Conservation (phyloP, 1,284 basidiomycete genomes). For the Rhodofomes roseus region DNA sequence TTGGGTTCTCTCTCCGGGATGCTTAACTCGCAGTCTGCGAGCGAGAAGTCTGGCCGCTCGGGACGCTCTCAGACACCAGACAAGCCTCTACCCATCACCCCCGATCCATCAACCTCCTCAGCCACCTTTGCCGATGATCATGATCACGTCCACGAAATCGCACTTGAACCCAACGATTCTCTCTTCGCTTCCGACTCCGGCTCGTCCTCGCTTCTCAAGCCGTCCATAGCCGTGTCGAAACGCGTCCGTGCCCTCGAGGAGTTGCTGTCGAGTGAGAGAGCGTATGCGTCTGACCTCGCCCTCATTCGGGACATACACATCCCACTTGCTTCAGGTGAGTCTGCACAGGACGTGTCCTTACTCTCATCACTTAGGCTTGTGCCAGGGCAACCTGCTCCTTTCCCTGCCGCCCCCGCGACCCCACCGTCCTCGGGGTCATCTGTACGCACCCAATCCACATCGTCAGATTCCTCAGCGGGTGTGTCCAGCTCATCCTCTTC, state of each 20-base stretch:
- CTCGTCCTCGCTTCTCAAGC: conserved; percentile 17
- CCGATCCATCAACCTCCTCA: conserved; percentile 19
- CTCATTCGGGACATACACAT: conserved; percentile 84
- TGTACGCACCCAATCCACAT: conserved; percentile 50
- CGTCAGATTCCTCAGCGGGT: conserved; percentile 46
- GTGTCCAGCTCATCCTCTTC: conserved; percentile 18
- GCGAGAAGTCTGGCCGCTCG: conserved; percentile 2
- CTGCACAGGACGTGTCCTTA: conserved; percentile 6
- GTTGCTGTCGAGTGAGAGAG: conserved; percentile 78
- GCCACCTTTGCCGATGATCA: conserved; percentile 10
- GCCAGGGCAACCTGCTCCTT: conserved; percentile 29
- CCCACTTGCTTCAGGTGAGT: conserved; percentile 64
- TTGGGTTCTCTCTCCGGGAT: conserved; percentile 28
- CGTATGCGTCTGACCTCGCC: conserved; percentile 86
- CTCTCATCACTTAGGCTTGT: neutral
- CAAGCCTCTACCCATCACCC: conserved; percentile 30
- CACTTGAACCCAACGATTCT: conserved; percentile 12
- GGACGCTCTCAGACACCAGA: conserved; percentile 23
- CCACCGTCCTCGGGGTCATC: conserved; percentile 36
- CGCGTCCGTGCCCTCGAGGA: conserved; percentile 84
- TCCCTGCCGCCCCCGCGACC: conserved; percentile 24
- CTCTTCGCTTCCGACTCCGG: conserved; percentile 5
- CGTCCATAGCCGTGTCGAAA: conserved; percentile 46
- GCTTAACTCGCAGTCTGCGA: conserved; percentile 18
- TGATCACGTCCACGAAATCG: conserved; percentile 5